phyloP scores from a whole-genome alignment of 257 asterid species.

The Penstemon barbatus region DNA sequence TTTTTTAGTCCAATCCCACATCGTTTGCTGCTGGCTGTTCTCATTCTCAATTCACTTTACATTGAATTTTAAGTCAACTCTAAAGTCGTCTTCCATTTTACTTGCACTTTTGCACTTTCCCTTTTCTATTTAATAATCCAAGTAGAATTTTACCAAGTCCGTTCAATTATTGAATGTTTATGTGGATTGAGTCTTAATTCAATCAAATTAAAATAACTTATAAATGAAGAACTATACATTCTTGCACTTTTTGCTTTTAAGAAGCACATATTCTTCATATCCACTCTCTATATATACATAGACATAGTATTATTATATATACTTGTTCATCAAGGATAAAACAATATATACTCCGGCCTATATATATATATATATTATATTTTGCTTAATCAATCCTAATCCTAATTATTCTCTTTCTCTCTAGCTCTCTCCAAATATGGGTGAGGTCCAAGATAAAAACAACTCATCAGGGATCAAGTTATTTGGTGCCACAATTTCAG shows the following conservation, averaged over 20 bases:
- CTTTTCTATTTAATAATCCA: neutral
- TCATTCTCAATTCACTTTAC: conserved; percentile 18
- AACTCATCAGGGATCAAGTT: conserved; percentile 65
- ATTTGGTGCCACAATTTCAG: conserved; percentile 65
- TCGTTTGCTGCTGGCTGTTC: conserved; percentile 58
- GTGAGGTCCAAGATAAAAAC: conserved; percentile 40
- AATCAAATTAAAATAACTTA: neutral
- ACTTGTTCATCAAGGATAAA: conserved; percentile 33
- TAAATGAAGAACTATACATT: neutral
- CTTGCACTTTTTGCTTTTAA: conserved; percentile 25
- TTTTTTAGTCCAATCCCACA: neutral
- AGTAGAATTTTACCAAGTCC: neutral
- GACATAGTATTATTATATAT: too few species aligned
- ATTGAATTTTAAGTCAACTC: conserved; percentile 1
- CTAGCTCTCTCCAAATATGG: conserved; percentile 37
- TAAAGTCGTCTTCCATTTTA: neutral
- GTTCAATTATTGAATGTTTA: conserved; percentile 6
- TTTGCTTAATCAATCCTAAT: neutral
- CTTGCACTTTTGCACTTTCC: conserved; percentile 26
- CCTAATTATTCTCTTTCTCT: conserved; percentile 19
- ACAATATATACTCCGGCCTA: neutral
- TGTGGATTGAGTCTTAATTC: too few species aligned
- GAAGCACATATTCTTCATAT: conserved; percentile 29
- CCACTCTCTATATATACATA: conserved; percentile 12
- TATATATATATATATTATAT: neutral